A percentile compares a stretch with the other conserved stretches of the same genome.
These are phyloP conservation scores for Aspergillus unguis DNA, from an alignment of 2,329 filamentous ascomycete genomes.

Conservation along the genomic window DNA sequence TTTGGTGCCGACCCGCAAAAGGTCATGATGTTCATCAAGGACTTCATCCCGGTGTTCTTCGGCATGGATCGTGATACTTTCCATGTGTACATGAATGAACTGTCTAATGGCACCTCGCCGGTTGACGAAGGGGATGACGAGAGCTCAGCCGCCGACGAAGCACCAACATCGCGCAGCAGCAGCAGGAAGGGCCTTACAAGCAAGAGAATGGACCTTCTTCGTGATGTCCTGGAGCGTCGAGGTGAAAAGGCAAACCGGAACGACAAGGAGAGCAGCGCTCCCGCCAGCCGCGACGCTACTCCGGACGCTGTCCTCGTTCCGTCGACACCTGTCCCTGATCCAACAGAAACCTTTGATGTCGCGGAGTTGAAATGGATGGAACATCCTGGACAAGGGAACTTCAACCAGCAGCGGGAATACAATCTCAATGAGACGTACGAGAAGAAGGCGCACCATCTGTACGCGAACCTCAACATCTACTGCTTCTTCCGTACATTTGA, in stretches of 20 bases:
- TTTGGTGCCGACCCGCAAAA: constrained; percentile 65
- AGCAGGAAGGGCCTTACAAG: constrained; percentile 61
- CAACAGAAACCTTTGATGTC: constrained; percentile 54
- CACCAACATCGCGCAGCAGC: constrained; percentile 64
- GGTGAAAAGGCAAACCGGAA: constrained; percentile 67
- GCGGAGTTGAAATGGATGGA: constrained; percentile 57
- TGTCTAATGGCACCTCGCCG: constrained; percentile 67
- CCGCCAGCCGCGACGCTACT: constrained; percentile 80
- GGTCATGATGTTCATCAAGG: constrained; percentile 71
- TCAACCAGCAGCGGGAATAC: constrained; percentile 63
- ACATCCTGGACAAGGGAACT: constrained; percentile 54
- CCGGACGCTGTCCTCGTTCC: constrained; percentile 62
- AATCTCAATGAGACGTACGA: constrained; percentile 74
- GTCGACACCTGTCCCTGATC: constrained; percentile 43
- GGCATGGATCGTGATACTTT: constrained; percentile 69
- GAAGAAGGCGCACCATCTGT: constrained; percentile 81
- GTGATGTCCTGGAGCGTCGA: constrained; percentile 78
- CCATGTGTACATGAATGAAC: constrained; percentile 63
- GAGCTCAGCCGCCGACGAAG: constrained; percentile 63
- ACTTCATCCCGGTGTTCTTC: constrained; percentile 73
- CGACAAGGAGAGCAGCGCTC: constrained; percentile 76
- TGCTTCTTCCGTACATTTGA: constrained; percentile 95
- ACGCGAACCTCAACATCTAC: constrained; percentile 85
- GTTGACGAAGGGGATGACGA: constrained; percentile 77
- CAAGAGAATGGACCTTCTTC: constrained; percentile 74